phyloP scores from a whole-genome alignment of 2,329 filamentous ascomycete species.

The Neonectria punicea region DNA sequence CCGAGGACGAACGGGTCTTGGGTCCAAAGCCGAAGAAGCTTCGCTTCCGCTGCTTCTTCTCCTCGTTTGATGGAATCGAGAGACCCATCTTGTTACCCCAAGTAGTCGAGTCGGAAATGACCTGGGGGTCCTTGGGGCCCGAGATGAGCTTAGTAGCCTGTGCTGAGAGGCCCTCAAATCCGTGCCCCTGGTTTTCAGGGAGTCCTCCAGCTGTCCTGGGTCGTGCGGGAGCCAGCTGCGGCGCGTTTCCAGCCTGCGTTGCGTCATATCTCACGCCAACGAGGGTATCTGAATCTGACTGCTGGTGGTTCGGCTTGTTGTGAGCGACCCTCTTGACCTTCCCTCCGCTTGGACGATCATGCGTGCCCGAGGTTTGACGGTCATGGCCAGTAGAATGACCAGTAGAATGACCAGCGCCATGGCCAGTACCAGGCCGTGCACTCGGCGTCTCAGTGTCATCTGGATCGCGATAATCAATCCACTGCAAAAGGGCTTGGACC shows the following conservation, averaged over 20 bases:
- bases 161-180: constrained; percentile 50
- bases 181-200: constrained; percentile 49
- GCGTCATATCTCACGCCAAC: constrained; percentile 70
- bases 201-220: constrained; percentile 50
- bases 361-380: constrained; percentile 50
- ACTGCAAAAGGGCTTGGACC: constrained; percentile 90
- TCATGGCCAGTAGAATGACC: constrained; percentile 47
- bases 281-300: constrained; percentile 57
- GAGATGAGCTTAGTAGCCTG: constrained; percentile 73
- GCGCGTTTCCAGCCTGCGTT: constrained; percentile 62
- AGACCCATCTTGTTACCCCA: constrained; percentile 84
- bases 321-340: constrained; percentile 48
- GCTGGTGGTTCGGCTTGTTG: constrained; percentile 50
- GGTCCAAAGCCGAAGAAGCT: constrained; percentile 77
- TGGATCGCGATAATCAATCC: constrained; percentile 80
- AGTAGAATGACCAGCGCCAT: constrained; percentile 42
- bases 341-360: constrained; percentile 36
- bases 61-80: constrained; percentile 66
- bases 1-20: constrained; percentile 67
- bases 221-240: constrained; percentile 54
- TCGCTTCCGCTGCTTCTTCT: constrained; percentile 84
- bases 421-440: constrained; percentile 44
- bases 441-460: constrained; percentile 56
- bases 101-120: constrained; percentile 83
- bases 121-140: constrained; percentile 82